Evolutionary conservation across 1,284 basidiomycete genomes (phyloP).

Genomic region (Austroboletus novae-zelandiae): DNA sequence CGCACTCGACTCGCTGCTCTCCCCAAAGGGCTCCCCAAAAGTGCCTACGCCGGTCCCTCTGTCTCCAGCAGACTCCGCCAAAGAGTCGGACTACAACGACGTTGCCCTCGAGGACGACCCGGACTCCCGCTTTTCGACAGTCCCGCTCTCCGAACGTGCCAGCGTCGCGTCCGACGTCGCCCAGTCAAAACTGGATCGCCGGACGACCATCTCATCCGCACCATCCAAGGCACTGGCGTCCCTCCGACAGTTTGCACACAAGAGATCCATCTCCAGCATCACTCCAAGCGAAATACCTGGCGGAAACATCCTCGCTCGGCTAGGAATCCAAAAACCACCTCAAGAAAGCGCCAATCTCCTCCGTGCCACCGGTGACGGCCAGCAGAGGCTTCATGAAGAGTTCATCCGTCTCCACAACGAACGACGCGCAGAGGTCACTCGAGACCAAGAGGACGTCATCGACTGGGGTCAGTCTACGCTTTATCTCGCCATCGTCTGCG

Average conservation of each 20-base stretch:
- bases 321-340: conserved; percentile 45
- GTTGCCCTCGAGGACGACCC: conserved; percentile 52
- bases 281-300: conserved; percentile 50
- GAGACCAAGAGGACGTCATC: conserved; percentile 43
- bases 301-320: conserved; percentile 36
- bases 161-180: conserved; percentile 23
- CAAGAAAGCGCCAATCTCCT: conserved; percentile 31
- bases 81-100: conserved; percentile 59
- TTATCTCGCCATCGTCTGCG: not conserved
- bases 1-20: conserved; percentile 41
- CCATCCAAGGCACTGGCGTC: conserved; percentile 25
- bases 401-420: conserved; percentile 61
- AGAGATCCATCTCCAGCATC: conserved; percentile 61
- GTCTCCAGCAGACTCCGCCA: conserved; percentile 41
- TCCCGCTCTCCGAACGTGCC: conserved; percentile 42
- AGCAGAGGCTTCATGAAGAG: conserved; percentile 66
- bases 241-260: conserved; percentile 42
- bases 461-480: conserved; percentile 67
- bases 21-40: conserved; percentile 36
- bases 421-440: conserved; percentile 40
- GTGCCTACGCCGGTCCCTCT: conserved; percentile 14
- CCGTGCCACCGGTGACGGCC: conserved; percentile 59
- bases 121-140: conserved; percentile 53
- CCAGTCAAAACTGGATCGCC: conserved; percentile 20
- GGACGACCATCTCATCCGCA: conserved; percentile 31